Evolutionary conservation across 2,329 filamentous ascomycete genomes (phyloP), one percentile per base, ranked within the genome.

Genomic region (Chaetothyriales sp.): DNA sequence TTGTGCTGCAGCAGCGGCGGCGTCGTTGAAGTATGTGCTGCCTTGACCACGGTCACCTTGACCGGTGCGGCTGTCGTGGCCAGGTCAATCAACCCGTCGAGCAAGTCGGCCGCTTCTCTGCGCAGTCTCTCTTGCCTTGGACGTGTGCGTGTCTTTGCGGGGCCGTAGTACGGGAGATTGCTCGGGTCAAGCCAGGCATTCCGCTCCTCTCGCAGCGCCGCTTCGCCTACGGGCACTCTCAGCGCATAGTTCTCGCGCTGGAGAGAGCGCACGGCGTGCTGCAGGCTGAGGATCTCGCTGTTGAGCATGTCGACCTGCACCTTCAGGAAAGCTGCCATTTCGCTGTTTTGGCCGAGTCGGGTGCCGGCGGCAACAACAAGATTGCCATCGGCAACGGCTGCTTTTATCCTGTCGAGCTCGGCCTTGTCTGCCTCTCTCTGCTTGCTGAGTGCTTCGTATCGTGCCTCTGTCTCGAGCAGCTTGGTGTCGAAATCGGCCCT

Each of bases 201-300:
- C 56, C 70, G 60, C 33, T 68, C 66, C 8, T 54, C 54, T 44
- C 20, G 37, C 43, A 48, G 47, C 7, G 45, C 52, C 10, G 49
- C 18, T 19, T 54, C 50, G 25, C 43, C 47, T 1, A 58, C 50
- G 7, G 60, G 60, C 20, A 59, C 44, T 33, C 48, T 52, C 10
- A 61, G 54, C 22, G 67, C 68, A 22, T 67, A 66, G 53, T 70
- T 73, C 48, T 73, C 71, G 49, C 69, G 67, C 33, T 70, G 69
- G 6, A 73, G 60, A 58, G 68, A 72, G 47, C 71, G 69, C 5
- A 73, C 67, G 1, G 70, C 69, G n/a, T 70, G 66, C 62, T 73
- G 69, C 10, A 73, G 65, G 55, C 64, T 68, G 49, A 62, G 61
- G 18, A 73, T 66, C 54, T 73, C 71, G 13, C 66, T 61, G 25